A percentile compares a stretch with the other conserved stretches of the same genome.
These are phyloP conservation scores for Magnusiomyces paraingens DNA, from an alignment of 1,139 yeast genomes.

Conservation along the genomic window DNA sequence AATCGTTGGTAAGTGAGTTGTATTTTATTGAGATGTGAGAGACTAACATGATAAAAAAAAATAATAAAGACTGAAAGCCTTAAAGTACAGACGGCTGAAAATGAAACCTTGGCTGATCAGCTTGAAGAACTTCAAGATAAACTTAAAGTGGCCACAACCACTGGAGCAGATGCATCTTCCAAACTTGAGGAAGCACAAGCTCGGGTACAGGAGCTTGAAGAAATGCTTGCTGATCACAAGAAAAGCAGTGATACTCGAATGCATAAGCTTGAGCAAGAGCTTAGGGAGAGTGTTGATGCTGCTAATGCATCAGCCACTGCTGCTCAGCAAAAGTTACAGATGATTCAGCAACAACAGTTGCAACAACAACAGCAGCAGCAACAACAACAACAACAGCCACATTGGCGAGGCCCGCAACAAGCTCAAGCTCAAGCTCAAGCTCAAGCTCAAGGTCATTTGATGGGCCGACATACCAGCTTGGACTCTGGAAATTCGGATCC, in stretches of 20 bases:
- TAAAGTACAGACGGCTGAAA: constrained; percentile 20
- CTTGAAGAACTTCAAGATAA: constrained; percentile 28
- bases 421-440: not conserved
- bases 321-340: constrained; percentile 20
- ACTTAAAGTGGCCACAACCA: constrained; percentile 19
- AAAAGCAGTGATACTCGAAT: not conserved
- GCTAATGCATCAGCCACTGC: constrained; percentile 15
- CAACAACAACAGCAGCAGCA: constrained; percentile 9
- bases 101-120: constrained; percentile 27
- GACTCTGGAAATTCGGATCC: not conserved
- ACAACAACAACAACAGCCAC: constrained; percentile 4
- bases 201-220: constrained; percentile 10
- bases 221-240: constrained; percentile 15
- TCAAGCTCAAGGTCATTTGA: not conserved
- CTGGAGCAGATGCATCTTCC: constrained; percentile 9
- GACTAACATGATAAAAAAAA: not conserved
- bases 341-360: constrained; percentile 24
- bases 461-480: not conserved
- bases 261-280: constrained; percentile 7
- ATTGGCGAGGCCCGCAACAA: not conserved
- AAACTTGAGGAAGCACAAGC: constrained; percentile 4
- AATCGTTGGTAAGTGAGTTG: constrained; percentile 15
- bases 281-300: constrained; percentile 3
- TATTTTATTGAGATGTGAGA: not conserved
- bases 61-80: constrained; percentile 17